Evolutionary conservation across 352 stramenopile genomes (phyloP).

Genomic region (Discostella stelligera): DNA sequence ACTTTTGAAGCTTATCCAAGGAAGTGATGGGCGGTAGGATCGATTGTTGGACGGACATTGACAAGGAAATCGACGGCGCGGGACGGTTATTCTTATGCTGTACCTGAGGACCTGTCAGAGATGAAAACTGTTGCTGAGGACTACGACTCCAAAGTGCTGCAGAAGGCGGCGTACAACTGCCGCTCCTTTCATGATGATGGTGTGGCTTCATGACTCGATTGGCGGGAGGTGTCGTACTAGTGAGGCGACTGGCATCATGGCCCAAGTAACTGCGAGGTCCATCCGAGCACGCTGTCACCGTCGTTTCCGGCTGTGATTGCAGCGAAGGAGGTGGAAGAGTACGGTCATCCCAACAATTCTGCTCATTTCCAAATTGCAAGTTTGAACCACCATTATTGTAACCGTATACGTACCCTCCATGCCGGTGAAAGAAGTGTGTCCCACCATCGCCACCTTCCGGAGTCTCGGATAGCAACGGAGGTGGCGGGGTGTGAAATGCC

Average conservation of each 20-base stretch:
- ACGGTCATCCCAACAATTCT: neutral
- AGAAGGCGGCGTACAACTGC: neutral
- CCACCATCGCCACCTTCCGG: neutral
- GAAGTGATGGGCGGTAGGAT: constrained; percentile 48
- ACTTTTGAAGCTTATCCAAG: constrained; percentile 46
- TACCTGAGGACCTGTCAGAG: neutral
- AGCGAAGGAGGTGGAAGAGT: neutral
- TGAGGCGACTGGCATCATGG: constrained; percentile 11
- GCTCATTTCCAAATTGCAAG: constrained; percentile 20
- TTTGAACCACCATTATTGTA: constrained; percentile 40
- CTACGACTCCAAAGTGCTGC: neutral
- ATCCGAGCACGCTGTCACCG: neutral
- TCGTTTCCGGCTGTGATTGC: neutral
- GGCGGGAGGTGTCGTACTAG: constrained; percentile 32
- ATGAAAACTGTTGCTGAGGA: constrained; percentile 16
- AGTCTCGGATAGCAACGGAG: neutral
- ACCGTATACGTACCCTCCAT: constrained; percentile 50
- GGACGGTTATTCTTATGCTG: neutral
- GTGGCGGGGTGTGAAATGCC: constrained; percentile 51
- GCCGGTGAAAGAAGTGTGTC: constrained; percentile 36
- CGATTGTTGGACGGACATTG: constrained; percentile 12
- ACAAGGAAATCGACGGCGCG: constrained; percentile 26
- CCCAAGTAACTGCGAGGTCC: neutral
- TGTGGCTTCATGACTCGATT: constrained; percentile 1
- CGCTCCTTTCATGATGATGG: constrained; percentile 2